Evolutionary conservation across 306 rosid genomes (phyloP).

Genomic region (Acmispon strigosus): DNA sequence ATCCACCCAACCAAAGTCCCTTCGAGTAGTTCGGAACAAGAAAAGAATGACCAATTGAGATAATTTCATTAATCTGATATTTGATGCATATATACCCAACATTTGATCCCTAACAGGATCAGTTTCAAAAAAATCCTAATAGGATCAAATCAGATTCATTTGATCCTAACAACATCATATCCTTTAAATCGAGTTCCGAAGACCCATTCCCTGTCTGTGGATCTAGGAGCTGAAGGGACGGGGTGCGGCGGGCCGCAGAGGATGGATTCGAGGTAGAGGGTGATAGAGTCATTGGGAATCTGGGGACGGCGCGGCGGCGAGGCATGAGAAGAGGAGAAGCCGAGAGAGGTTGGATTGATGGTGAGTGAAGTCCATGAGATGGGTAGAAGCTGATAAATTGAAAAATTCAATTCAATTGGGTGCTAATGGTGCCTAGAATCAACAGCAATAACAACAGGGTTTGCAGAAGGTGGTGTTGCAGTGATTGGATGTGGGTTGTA

Average conservation of each 20-base stretch:
- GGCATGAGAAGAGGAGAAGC: constrained; percentile 52
- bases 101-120: too few relatives aligned
- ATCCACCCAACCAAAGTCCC: too few relatives aligned
- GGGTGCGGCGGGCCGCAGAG: constrained; percentile 45
- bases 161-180: too few relatives aligned
- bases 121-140: too few relatives aligned
- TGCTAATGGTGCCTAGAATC: background rate
- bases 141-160: too few relatives aligned
- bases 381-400: background rate
- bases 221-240: constrained; percentile 53
- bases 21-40: too few relatives aligned
- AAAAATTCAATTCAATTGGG: background rate
- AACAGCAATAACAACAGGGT: background rate
- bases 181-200: constrained; percentile 8
- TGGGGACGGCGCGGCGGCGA: constrained; percentile 51
- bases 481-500: background rate
- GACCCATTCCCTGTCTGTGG: constrained; percentile 27
- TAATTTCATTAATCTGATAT: too few relatives aligned
- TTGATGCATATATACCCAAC: too few relatives aligned
- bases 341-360: constrained; percentile 57
- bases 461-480: background rate
- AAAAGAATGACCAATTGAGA: too few relatives aligned
- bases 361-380: constrained; percentile 60
- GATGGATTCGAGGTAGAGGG: constrained; percentile 62
- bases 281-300: constrained; percentile 52